Percentiles rank a stretch among this genome's conserved stretches.
Conservation (phyloP, 75 land plant genomes). For the Pinus albicaulis region DNA sequence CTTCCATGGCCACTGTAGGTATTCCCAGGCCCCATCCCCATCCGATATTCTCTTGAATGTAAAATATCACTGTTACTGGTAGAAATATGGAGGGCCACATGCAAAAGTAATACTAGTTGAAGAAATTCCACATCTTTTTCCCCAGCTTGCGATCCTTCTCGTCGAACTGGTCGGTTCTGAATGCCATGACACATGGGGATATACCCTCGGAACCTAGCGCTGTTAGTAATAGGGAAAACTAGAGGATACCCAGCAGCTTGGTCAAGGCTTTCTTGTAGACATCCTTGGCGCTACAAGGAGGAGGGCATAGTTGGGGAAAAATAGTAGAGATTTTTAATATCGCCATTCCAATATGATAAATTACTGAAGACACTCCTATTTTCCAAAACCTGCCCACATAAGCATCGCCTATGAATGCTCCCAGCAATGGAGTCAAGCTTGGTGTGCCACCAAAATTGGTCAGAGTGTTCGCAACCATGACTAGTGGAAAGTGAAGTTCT, state of each 20-base stretch:
- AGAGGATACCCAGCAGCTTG: constrained; percentile 44
- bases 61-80: constrained; percentile 72
- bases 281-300: constrained; percentile 21
- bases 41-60: constrained; percentile 77
- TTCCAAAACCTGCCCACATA: constrained; percentile 83
- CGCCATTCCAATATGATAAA: constrained; percentile 65
- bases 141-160: constrained; percentile 51
- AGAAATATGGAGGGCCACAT: constrained; percentile 56
- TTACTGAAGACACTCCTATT: constrained; percentile 50
- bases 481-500: constrained; percentile 57
- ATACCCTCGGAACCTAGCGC: constrained; percentile 81
- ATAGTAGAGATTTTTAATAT: constrained; percentile 50
- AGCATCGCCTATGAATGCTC: constrained; percentile 81
- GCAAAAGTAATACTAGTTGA: constrained; percentile 83
- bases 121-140: constrained; percentile 60
- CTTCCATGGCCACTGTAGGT: constrained; percentile 55
- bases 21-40: constrained; percentile 91
- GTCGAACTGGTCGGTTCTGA: constrained; percentile 74
- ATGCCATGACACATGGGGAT: constrained; percentile 54
- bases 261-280: constrained; percentile 37
- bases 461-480: constrained; percentile 68
- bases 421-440: constrained; percentile 69
- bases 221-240: constrained; percentile 40
- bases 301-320: constrained; percentile 44
- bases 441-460: constrained; percentile 80